These are phyloP conservation scores for Luvunga scandens DNA, from an alignment of 345 rosid species.

Conservation along the genomic window DNA sequence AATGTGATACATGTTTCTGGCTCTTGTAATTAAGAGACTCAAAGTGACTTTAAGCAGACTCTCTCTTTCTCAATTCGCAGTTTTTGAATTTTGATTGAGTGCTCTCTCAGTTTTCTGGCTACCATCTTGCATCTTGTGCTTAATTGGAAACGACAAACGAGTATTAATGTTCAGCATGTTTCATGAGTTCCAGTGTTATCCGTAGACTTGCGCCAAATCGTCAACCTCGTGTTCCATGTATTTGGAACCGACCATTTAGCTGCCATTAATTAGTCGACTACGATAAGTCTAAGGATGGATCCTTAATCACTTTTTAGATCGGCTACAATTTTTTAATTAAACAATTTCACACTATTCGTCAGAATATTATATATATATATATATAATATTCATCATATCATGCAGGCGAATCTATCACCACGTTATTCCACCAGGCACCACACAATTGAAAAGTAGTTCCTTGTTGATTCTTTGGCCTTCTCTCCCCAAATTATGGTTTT, in stretches of 20 bases:
- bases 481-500: too few relatives aligned
- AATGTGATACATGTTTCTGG: neutral
- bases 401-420: too few relatives aligned
- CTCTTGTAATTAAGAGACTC: neutral
- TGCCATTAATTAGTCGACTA: neutral
- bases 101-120: neutral
- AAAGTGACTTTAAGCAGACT: neutral
- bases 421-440: too few relatives aligned
- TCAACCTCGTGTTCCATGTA: conserved; percentile 25
- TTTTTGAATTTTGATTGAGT: neutral
- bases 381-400: too few relatives aligned
- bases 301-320: neutral
- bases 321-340: too few relatives aligned
- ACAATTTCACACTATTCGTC: too few relatives aligned
- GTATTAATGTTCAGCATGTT: neutral
- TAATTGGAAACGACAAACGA: neutral
- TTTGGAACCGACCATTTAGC: neutral
- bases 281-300: neutral
- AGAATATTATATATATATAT: too few relatives aligned
- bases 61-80: neutral
- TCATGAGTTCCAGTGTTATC: neutral
- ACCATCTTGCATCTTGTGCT: neutral
- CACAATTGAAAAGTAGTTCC: too few relatives aligned
- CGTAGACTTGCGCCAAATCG: neutral
- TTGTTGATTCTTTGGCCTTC: too few relatives aligned